These are phyloP conservation scores for Penicillium sp. DNA, from an alignment of 2,329 filamentous ascomycete species.

Conservation along the genomic window DNA sequence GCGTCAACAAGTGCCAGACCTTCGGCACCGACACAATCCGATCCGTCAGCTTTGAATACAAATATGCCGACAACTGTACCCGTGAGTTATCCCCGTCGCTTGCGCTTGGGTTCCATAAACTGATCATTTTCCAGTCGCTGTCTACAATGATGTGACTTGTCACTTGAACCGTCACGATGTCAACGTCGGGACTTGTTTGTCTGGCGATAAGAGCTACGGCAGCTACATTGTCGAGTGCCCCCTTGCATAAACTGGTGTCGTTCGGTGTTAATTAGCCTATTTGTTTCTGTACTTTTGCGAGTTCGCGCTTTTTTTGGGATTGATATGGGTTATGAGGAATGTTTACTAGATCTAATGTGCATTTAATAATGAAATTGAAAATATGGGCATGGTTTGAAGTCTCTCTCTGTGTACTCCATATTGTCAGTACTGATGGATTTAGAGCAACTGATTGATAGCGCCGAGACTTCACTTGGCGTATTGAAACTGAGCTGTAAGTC, in stretches of 20 bases:
- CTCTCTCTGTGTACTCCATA: too few relatives aligned
- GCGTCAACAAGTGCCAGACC: conserved; percentile 15
- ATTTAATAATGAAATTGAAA: too few relatives aligned
- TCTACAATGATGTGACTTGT: conserved; percentile 12
- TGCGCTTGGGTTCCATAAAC: background rate
- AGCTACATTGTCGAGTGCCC: conserved; percentile 7
- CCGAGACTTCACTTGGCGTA: too few relatives aligned
- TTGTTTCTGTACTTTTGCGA: background rate
- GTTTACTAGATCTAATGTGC: too few relatives aligned
- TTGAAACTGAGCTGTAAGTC: too few relatives aligned
- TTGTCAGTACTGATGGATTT: too few relatives aligned
- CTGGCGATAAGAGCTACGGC: conserved; percentile 6
- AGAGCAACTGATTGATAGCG: too few relatives aligned
- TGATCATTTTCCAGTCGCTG: conserved; percentile 6
- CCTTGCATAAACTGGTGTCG: background rate
- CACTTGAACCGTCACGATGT: conserved; percentile 4
- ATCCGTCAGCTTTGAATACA: conserved; percentile 18
- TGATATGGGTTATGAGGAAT: background rate
- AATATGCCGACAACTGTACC: conserved; percentile 9
- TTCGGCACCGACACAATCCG: conserved; percentile 7
- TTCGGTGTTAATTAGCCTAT: background rate
- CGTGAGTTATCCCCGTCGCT: conserved; percentile 3
- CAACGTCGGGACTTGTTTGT: background rate
- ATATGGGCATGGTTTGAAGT: too few relatives aligned
- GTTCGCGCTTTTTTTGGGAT: background rate